Evolutionary conservation across 2,329 filamentous ascomycete species (phyloP).

Genomic region (Chrysoporthe deuterocubensis): DNA sequence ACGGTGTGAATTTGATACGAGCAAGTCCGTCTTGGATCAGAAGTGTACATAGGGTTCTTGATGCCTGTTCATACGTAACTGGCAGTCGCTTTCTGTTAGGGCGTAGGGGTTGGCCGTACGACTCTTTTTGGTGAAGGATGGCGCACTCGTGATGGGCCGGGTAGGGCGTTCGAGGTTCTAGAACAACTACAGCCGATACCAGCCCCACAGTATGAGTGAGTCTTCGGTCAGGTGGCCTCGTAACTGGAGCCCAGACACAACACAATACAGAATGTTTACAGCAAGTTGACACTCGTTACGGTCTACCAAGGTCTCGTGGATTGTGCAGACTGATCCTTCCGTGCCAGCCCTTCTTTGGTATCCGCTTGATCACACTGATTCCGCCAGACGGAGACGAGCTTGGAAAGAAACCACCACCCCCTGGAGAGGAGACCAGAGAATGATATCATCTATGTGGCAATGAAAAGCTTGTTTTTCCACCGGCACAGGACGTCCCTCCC

Average conservation of each 20-base stretch:
- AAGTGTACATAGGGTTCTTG: background rate
- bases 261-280: constrained; percentile 17
- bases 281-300: constrained; percentile 1
- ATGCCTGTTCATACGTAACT: background rate
- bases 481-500: constrained; percentile 61
- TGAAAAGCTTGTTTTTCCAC: constrained; percentile 7
- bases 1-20: background rate
- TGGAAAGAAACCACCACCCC: constrained; percentile 1
- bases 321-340: background rate
- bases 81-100: background rate
- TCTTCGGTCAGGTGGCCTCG: background rate
- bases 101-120: background rate
- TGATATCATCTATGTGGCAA: constrained; percentile 16
- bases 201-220: background rate
- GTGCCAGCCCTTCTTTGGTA: background rate
- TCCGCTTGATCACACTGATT: background rate
- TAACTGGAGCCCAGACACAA: constrained; percentile 16
- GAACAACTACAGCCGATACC: constrained; percentile 3
- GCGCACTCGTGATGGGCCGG: background rate
- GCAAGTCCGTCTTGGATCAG: background rate
- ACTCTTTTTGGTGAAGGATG: background rate
- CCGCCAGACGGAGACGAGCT: background rate
- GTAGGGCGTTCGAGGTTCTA: background rate
- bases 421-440: background rate
- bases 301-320: constrained; percentile 1